phyloP scores from a whole-genome alignment of 78 protist genomes.

The Creolimax fragrantissima region DNA sequence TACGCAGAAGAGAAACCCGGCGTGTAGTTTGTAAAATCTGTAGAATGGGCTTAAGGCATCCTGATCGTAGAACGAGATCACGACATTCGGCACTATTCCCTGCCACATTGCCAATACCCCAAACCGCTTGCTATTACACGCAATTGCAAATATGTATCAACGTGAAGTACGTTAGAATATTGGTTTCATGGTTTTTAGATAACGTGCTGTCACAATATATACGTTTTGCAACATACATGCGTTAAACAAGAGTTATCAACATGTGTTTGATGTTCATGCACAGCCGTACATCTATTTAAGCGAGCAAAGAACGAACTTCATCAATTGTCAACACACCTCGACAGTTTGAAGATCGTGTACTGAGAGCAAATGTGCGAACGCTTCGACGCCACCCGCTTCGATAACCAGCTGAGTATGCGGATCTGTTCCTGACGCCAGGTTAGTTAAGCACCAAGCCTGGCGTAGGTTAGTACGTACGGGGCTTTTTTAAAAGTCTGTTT shows the following conservation, averaged over 20 bases:
- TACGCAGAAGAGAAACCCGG: conserved; percentile 66
- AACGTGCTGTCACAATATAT: too few relatives aligned
- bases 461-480: too few relatives aligned
- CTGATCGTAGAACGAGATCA: conserved; percentile 62
- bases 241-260: too few relatives aligned
- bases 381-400: conserved; percentile 72
- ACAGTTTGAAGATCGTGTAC: conserved; percentile 56
- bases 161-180: too few relatives aligned
- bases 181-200: too few relatives aligned
- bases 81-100: conserved; percentile 86
- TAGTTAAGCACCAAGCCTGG: conserved; percentile 58
- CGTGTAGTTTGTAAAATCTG: neutral
- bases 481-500: too few relatives aligned
- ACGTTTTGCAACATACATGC: too few relatives aligned
- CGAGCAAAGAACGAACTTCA: too few relatives aligned
- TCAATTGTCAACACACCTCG: too few relatives aligned
- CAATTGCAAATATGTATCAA: neutral
- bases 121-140: conserved; percentile 88
- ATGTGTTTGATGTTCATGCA: too few relatives aligned
- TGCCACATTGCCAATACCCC: conserved; percentile 98
- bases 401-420: conserved; percentile 76
- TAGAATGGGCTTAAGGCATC: conserved; percentile 59
- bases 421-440: conserved; percentile 88
- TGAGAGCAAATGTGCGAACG: conserved; percentile 65
- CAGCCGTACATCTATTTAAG: too few relatives aligned